Evolutionary conservation across 305 asterid species (phyloP).

Genomic region (Striga hermonthica): DNA sequence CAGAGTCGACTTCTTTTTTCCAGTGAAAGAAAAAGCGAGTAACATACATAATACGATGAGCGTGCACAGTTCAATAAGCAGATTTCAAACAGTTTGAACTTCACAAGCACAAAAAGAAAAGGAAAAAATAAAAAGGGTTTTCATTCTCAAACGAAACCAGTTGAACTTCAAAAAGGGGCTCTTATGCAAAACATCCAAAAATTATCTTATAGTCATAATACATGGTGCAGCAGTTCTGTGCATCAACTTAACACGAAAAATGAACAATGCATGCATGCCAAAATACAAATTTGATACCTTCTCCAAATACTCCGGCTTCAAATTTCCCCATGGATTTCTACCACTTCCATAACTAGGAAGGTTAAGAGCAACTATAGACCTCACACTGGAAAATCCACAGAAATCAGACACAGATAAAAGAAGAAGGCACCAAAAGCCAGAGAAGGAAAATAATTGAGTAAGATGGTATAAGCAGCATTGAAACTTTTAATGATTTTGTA

Average conservation of each 20-base stretch:
- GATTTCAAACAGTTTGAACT: too few relatives aligned
- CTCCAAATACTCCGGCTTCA: conserved; percentile 86
- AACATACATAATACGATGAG: too few relatives aligned
- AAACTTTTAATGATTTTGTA: conserved; percentile 16
- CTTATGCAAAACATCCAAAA: neutral
- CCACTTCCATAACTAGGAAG: conserved; percentile 99
- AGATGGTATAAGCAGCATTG: neutral
- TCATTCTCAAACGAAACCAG: too few relatives aligned
- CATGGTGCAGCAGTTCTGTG: neutral
- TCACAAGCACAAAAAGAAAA: too few relatives aligned
- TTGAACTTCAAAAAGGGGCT: too few relatives aligned
- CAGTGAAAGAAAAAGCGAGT: too few relatives aligned
- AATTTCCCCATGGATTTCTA: conserved; percentile 95
- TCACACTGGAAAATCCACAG: conserved; percentile 56
- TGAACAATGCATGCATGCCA: neutral
- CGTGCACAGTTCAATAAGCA: too few relatives aligned
- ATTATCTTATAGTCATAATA: neutral
- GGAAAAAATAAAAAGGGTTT: too few relatives aligned
- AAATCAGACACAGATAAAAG: conserved; percentile 21
- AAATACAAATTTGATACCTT: conserved; percentile 49
- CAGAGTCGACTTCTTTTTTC: too few relatives aligned
- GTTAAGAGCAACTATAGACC: conserved; percentile 86
- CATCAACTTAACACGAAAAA: conserved; percentile 15
- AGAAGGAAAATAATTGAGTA: too few relatives aligned
- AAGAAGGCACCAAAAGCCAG: conserved; percentile 13